phyloP scores from a whole-genome alignment of 208 protist genomes.

The Trypanosoma congolense region DNA sequence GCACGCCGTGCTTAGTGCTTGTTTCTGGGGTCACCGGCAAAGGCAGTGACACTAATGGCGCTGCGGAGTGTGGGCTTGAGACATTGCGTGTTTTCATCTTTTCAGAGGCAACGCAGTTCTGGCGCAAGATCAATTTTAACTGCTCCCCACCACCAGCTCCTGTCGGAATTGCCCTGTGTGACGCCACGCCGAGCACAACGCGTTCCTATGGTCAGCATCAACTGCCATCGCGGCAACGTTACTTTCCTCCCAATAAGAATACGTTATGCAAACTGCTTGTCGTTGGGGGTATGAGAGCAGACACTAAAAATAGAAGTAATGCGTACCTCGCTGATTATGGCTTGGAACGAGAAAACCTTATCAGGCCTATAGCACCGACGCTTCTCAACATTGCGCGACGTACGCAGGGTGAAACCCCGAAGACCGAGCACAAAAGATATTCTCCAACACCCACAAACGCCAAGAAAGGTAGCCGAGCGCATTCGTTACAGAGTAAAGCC shows the following conservation, averaged over 20 bases:
- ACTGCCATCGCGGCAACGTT: not conserved
- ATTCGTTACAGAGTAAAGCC: not conserved
- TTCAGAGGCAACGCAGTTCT: conserved; percentile 49
- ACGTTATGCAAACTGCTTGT: not conserved
- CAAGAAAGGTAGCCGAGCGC: not conserved
- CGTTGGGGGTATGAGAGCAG: conserved; percentile 3
- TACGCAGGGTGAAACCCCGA: not conserved
- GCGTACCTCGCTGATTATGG: not conserved
- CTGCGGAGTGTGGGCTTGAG: not conserved
- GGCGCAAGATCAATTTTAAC: conserved; percentile 36
- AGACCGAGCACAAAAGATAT: not conserved
- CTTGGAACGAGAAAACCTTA: not conserved
- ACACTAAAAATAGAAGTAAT: not conserved
- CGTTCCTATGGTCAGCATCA: not conserved
- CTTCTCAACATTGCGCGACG: not conserved
- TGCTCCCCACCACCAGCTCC: conserved; percentile 29
- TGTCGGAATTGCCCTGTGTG: conserved; percentile 20
- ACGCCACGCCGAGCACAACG: conserved; percentile 1
- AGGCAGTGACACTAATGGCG: not conserved
- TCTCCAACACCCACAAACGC: not conserved
- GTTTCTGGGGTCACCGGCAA: conserved; percentile 27
- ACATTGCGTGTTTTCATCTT: conserved; percentile 48
- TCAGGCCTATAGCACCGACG: not conserved
- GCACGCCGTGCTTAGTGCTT: conserved; percentile 46
- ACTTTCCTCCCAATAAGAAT: not conserved